A percentile compares a stretch with the other conserved stretches of the same genome.
These are phyloP conservation scores for Chlorokybus atmophyticus DNA, from an alignment of 139 green algal species.

Conservation along the genomic window DNA sequence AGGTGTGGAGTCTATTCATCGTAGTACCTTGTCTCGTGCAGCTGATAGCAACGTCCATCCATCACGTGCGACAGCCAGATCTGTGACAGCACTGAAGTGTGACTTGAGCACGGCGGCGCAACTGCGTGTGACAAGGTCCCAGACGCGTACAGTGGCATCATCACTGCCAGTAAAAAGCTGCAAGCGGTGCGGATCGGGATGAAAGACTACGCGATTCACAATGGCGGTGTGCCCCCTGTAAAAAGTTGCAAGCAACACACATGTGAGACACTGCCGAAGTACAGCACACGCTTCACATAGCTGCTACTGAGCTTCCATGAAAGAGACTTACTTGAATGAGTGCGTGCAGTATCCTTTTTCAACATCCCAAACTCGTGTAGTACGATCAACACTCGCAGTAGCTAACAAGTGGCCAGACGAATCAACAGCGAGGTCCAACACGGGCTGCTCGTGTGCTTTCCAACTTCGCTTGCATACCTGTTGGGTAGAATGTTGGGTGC, in stretches of 20 bases:
- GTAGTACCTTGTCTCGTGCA: slow-evolving; percentile 44
- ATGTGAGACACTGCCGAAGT: no score
- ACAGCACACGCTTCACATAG: background rate
- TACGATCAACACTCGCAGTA: slow-evolving; percentile 3
- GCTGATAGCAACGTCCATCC: slow-evolving; percentile 51
- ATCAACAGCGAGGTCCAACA: background rate
- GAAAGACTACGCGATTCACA: slow-evolving; percentile 62
- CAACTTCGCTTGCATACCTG: slow-evolving; percentile 19
- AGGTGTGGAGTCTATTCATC: no score
- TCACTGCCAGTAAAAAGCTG: slow-evolving; percentile 61
- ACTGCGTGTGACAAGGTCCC: slow-evolving; percentile 53
- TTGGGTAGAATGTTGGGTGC: no score
- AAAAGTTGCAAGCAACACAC: no score
- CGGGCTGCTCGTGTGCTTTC: slow-evolving; percentile 5
- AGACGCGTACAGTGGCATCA: slow-evolving; percentile 38
- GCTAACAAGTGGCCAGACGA: background rate
- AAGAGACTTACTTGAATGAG: no score
- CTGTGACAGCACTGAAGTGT: slow-evolving; percentile 76
- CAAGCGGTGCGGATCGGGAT: slow-evolving; percentile 46
- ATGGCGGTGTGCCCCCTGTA: slow-evolving; percentile 38
- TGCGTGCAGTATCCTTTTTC: slow-evolving; percentile 74
- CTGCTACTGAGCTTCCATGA: slow-evolving; percentile 55
- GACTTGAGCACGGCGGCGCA: slow-evolving; percentile 49
- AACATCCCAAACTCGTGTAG: slow-evolving; percentile 44
- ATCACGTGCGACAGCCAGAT: slow-evolving; percentile 50